Conservation (phyloP, 768 basidiomycete genomes). For the Termitomyces sp. region DNA sequence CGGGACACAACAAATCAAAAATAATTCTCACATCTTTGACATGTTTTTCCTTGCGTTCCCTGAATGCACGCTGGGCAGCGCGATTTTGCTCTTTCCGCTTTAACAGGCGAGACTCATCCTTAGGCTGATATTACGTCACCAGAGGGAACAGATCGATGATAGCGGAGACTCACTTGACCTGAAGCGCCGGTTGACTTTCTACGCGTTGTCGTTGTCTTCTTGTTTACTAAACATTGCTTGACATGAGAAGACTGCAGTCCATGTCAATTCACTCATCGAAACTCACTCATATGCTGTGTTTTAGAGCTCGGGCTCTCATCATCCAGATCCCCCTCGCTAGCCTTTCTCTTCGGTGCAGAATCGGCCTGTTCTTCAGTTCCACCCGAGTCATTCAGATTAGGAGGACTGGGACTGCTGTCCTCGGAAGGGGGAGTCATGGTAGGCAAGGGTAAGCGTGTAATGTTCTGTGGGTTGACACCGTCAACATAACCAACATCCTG, state of each 20-base stretch:
- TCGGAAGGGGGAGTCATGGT: constrained; percentile 61
- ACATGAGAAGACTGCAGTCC: not conserved
- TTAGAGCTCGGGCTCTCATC: constrained; percentile 66
- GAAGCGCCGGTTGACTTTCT: constrained; percentile 29
- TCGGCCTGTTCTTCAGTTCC: constrained; percentile 37
- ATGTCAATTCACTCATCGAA: not conserved
- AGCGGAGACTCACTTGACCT: constrained; percentile 19
- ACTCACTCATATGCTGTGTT: constrained; percentile 56
- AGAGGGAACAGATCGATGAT: not conserved
- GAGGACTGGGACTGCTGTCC: constrained; percentile 77
- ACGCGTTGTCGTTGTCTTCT: constrained; percentile 20
- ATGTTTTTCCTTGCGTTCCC: constrained; percentile 96
- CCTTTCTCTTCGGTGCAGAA: constrained; percentile 68
- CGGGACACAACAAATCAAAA: not conserved
- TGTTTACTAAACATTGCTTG: constrained; percentile 12
- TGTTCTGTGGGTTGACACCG: constrained; percentile 55
- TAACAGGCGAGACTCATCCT: constrained; percentile 71
- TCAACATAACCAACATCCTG: constrained; percentile 23
- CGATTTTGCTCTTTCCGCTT: constrained; percentile 98
- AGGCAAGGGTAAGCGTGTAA: constrained; percentile 43
- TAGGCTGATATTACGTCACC: constrained; percentile 22
- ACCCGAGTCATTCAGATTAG: constrained; percentile 34
- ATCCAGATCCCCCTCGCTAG: constrained; percentile 55
- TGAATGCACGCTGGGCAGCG: constrained; percentile 94
- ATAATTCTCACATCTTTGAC: constrained; percentile 80